Conservation (phyloP, 179 eudicot genomes). For the Camellia oleifera region DNA sequence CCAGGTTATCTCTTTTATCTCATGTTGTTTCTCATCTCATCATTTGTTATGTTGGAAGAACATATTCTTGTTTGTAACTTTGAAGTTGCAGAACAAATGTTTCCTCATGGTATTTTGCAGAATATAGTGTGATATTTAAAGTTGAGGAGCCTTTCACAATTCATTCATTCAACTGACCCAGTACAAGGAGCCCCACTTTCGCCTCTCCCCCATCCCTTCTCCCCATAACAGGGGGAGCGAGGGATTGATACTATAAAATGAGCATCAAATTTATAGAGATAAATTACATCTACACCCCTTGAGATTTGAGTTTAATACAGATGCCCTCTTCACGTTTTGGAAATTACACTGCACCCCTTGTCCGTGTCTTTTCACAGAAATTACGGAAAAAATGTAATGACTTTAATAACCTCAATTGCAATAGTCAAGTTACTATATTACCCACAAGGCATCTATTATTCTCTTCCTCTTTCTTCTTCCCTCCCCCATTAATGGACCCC, state of each 20-base stretch:
- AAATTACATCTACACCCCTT: no score
- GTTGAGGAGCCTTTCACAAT: background rate
- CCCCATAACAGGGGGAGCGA: background rate
- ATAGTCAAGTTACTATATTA: no score
- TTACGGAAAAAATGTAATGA: no score
- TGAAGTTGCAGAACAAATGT: background rate
- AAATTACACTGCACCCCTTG: no score
- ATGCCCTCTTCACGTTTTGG: no score
- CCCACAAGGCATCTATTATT: no score
- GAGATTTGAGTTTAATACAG: no score
- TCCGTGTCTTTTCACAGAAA: no score
- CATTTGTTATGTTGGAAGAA: background rate
- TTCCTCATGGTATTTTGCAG: background rate
- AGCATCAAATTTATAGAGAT: background rate
- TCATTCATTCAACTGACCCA: background rate
- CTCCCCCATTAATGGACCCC: no score
- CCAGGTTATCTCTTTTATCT: background rate
- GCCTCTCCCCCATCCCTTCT: background rate
- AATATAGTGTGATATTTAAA: background rate
- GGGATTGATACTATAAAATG: background rate
- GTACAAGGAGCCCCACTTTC: background rate
- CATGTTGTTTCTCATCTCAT: background rate
- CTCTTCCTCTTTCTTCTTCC: no score
- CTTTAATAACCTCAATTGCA: no score
- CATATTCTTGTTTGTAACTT: background rate